Evolutionary conservation across 805 yeast genomes (phyloP).

Genomic region (Kluyveromyces lactis): DNA sequence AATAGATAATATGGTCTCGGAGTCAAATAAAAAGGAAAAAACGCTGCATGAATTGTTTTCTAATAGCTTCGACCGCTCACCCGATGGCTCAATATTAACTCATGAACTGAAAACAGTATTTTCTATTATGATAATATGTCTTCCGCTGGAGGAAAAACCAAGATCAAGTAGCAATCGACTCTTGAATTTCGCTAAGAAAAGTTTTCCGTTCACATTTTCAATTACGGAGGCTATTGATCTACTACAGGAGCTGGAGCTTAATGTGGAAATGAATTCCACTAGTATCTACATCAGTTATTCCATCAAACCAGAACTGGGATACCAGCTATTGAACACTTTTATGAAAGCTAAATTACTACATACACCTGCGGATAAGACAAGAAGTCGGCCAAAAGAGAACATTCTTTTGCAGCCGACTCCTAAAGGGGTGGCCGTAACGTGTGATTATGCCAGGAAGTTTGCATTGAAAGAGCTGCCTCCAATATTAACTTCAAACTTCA

Average conservation of each 20-base stretch:
- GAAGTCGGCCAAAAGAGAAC: conserved; percentile 36
- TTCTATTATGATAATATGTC: conserved; percentile 40
- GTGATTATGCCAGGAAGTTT: conserved; percentile 46
- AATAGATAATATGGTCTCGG: not conserved
- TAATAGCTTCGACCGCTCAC: conserved; percentile 40
- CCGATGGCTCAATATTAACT: conserved; percentile 43
- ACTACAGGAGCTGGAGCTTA: conserved; percentile 43
- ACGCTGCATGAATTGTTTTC: conserved; percentile 37
- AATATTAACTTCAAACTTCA: conserved; percentile 48
- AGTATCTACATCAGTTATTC: conserved; percentile 47
- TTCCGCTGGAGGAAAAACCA: conserved; percentile 31
- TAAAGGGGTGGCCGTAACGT: conserved; percentile 71
- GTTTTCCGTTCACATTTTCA: conserved; percentile 46
- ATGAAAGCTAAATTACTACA: conserved; percentile 60
- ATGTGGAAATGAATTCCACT: conserved; percentile 41
- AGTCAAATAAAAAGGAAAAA: not conserved
- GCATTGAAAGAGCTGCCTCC: conserved; percentile 44
- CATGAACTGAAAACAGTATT: conserved; percentile 55
- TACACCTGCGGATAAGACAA: conserved; percentile 66
- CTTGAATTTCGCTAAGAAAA: conserved; percentile 24
- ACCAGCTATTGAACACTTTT: conserved; percentile 40
- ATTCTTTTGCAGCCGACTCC: conserved; percentile 75
- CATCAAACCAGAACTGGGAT: conserved; percentile 43
- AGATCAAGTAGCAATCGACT: conserved; percentile 16
- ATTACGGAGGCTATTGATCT: conserved; percentile 40